Evolutionary conservation across 176 grass and related monocot species (phyloP).

Genomic region (Triticum monococcum): DNA sequence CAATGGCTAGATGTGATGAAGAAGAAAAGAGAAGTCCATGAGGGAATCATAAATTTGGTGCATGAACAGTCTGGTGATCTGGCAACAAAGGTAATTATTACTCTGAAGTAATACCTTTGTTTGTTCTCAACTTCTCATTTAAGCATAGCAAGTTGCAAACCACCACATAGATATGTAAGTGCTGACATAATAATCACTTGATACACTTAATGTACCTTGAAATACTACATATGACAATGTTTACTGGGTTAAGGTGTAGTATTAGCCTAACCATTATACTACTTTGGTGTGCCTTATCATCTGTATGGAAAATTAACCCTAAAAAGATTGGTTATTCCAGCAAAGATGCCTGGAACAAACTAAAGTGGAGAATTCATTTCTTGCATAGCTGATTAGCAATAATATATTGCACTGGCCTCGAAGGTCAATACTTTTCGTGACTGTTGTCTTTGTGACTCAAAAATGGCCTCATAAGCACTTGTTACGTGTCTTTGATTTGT

Average conservation of each 20-base stretch:
- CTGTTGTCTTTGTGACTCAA: background rate
- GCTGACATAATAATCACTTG: background rate
- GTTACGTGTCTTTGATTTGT: background rate
- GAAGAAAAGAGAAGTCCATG: conserved; percentile 88
- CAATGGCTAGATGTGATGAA: conserved; percentile 92
- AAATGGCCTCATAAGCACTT: background rate
- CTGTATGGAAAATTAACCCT: background rate
- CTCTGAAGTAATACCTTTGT: conserved; percentile 18
- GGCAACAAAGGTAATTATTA: conserved; percentile 52
- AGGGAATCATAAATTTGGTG: conserved; percentile 77
- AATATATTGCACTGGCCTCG: background rate
- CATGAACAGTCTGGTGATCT: conserved; percentile 58
- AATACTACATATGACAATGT: conserved; percentile 18
- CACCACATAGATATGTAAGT: too few species aligned
- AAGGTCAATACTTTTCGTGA: background rate
- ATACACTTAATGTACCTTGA: background rate
- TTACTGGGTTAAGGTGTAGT: background rate
- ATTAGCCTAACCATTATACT: background rate
- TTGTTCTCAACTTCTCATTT: conserved; percentile 13
- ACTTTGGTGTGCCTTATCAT: background rate
- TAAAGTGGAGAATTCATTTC: conserved; percentile 8
- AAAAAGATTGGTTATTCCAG: background rate
- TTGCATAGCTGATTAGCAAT: background rate
- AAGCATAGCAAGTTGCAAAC: background rate
- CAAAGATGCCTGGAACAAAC: background rate